Evolutionary conservation across 2,329 filamentous ascomycete genomes (phyloP).

Genomic region (Neurospora crassa): DNA sequence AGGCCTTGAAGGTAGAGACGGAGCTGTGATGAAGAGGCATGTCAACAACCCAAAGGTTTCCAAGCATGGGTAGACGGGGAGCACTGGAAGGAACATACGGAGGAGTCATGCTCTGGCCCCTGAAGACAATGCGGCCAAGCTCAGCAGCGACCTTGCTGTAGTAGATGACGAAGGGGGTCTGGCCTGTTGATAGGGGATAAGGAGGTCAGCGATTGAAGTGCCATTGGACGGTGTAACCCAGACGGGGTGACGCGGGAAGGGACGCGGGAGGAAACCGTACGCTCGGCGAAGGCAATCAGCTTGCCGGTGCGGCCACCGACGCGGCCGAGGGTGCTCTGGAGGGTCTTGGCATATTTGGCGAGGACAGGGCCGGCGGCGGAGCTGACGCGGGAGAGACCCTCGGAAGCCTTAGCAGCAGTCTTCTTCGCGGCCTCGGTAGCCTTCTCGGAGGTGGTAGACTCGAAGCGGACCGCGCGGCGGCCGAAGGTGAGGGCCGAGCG

Average conservation of each 20-base stretch:
- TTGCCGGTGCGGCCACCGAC: constrained; percentile 77
- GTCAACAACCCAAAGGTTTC: constrained; percentile 2
- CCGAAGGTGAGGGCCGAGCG: constrained; percentile 35
- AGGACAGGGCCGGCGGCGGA: constrained; percentile 72
- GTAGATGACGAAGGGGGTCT: constrained; percentile 81
- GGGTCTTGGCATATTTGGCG: constrained; percentile 59
- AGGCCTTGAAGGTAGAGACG: constrained; percentile 72
- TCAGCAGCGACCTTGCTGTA: constrained; percentile 86
- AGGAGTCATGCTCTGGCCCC: constrained; percentile 82
- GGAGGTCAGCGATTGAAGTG: constrained; percentile 12
- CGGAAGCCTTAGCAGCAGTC: constrained; percentile 48
- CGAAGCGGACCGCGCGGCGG: constrained; percentile 42
- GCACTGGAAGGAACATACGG: constrained; percentile 59
- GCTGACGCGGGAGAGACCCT: constrained; percentile 75
- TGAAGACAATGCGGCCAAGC: constrained; percentile 78
- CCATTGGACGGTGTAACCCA: not conserved
- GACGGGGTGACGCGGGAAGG: not conserved
- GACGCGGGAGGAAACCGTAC: constrained; percentile 44
- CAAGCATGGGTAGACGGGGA: constrained; percentile 1
- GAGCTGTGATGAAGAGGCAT: constrained; percentile 41
- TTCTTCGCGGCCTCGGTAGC: constrained; percentile 31
- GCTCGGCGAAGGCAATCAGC: constrained; percentile 71
- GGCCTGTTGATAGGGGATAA: constrained; percentile 41
- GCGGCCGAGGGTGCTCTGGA: constrained; percentile 58
- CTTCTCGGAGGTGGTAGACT: constrained; percentile 44